A percentile compares a stretch with the other conserved stretches of the same genome.
These are phyloP conservation scores for Leccinum huronense DNA, from an alignment of 1,284 basidiomycete species.

Conservation along the genomic window DNA sequence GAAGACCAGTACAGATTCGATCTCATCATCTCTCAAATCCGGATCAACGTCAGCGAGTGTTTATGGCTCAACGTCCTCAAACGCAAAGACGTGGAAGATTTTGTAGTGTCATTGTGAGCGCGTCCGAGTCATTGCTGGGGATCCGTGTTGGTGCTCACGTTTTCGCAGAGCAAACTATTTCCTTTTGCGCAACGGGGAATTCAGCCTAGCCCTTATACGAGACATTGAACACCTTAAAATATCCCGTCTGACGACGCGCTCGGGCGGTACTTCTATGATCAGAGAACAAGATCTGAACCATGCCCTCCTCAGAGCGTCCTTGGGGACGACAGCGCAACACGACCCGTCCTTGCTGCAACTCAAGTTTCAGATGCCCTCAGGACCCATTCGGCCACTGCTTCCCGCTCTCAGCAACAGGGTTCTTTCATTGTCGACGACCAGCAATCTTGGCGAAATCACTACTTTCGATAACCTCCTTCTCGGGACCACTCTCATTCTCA, in stretches of 20 bases:
- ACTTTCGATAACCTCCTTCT: slow-evolving; percentile 74
- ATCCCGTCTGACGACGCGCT: slow-evolving; percentile 66
- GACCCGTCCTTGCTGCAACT: slow-evolving; percentile 70
- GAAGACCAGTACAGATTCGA: slow-evolving; percentile 79
- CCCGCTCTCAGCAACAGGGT: slow-evolving; percentile 55
- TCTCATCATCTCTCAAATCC: slow-evolving; percentile 64
- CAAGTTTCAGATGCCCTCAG: slow-evolving; percentile 71
- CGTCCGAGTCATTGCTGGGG: slow-evolving; percentile 4
- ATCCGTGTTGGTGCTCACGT: slow-evolving; percentile 23
- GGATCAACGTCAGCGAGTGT: slow-evolving; percentile 82
- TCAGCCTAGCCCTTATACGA: slow-evolving; percentile 73
- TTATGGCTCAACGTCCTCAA: slow-evolving; percentile 88
- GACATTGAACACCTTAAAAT: slow-evolving; percentile 80
- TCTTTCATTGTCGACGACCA: slow-evolving; percentile 34
- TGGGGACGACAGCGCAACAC: slow-evolving; percentile 82
- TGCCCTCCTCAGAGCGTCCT: slow-evolving; percentile 75
- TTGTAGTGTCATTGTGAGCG: slow-evolving; percentile 68
- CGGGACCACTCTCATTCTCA: slow-evolving; percentile 72
- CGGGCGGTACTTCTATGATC: slow-evolving; percentile 70
- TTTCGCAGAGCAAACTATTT: slow-evolving; percentile 73
- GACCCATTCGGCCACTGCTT: slow-evolving; percentile 74
- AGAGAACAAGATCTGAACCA: slow-evolving; percentile 84
- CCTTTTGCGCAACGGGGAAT: slow-evolving; percentile 85
- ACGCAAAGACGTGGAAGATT: slow-evolving; percentile 74
- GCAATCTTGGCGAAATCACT: slow-evolving; percentile 40